Base-by-base conservation (phyloP, 23 red algal species). In the Gracilaria gracilis region DNA sequence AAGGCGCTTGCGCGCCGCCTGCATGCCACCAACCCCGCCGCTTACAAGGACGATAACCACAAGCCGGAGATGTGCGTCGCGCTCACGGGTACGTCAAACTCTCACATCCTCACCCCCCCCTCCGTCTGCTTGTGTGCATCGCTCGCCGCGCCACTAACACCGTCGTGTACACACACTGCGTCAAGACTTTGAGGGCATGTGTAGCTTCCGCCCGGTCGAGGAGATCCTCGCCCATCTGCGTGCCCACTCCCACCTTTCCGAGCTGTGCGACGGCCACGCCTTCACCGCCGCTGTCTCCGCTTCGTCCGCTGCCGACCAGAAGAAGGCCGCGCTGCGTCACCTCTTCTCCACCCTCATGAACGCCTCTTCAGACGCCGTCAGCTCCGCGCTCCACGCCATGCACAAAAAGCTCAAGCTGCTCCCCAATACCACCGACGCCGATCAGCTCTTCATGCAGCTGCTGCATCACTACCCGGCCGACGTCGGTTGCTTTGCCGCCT, bases 21-120 rank as follows among this genome's bases (percentile, higher is more conserved):
- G 17, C 93, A 99, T 55, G 58, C 42, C 25, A 37, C 55, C 32
- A 65, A 87, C 65, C 97, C 97, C 12, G 31, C 67, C 37, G 79
- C 74, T 9, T 99, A 99, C 95, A 90, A 87, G 71, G 97, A 99
- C 57, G 94, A 82, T 47, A 99, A 99, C 65, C 97, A 99, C 69
- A 99, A 99, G 58, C 97, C 97, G 19, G 97, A 99, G 75, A 96
- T 99, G 94, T 82, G 78, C 48, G 89, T 99, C 23, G 94, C 93
- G 7, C 76, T 99, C 17, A 81, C 87, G 6, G 82, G 82, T 86
- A 70, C 34, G 82, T 86, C 61, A 25, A 19, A 67, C n/a, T n/a
- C n/a, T n/a, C n/a, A n/a, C n/a, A n/a, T n/a, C n/a, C n/a, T 67
- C 27, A 33, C 62, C 33, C 4, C 4, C 4, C 28, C 15, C 15